Percentiles rank a stretch among this genome's conserved stretches.
phyloP scores from a whole-genome alignment of 257 asterid species.

The Asclepias syriaca region DNA sequence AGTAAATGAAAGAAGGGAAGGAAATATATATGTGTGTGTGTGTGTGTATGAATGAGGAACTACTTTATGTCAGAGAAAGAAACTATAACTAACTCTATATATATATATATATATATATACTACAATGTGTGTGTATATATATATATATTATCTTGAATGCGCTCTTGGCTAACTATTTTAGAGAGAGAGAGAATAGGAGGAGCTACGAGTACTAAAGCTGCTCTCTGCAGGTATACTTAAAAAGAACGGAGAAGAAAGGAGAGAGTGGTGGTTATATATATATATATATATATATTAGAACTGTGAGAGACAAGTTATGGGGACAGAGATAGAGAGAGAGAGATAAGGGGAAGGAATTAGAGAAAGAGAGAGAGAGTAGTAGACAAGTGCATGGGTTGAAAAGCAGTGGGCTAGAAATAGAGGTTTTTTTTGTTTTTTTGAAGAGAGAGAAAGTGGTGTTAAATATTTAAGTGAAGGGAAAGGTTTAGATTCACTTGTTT shows the following conservation, averaged over 20 bases:
- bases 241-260: slow-evolving; percentile 16
- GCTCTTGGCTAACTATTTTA: background rate
- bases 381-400: slow-evolving; percentile 78
- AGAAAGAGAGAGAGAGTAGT: background rate
- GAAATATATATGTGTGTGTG: too few species aligned
- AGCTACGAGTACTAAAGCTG: background rate
- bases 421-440: background rate
- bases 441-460: background rate
- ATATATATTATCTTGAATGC: background rate
- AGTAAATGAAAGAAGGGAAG: background rate
- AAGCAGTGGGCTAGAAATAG: slow-evolving; percentile 45
- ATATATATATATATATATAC: too few species aligned
- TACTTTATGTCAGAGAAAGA: slow-evolving; percentile 6
- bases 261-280: background rate
- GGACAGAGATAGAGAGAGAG: background rate
- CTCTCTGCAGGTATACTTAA: slow-evolving; percentile 5
- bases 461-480: too few species aligned
- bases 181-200: background rate
- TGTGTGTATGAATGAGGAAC: background rate
- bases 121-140: background rate
- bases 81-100: background rate
- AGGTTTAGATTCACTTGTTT: too few species aligned
- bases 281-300: too few species aligned
- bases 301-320: slow-evolving; percentile 35
- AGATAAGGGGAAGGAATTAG: slow-evolving; percentile 23